Evolutionary conservation across 345 rosid genomes (phyloP), one percentile per base, ranked within the genome.

Genomic region (Balakata baccata): DNA sequence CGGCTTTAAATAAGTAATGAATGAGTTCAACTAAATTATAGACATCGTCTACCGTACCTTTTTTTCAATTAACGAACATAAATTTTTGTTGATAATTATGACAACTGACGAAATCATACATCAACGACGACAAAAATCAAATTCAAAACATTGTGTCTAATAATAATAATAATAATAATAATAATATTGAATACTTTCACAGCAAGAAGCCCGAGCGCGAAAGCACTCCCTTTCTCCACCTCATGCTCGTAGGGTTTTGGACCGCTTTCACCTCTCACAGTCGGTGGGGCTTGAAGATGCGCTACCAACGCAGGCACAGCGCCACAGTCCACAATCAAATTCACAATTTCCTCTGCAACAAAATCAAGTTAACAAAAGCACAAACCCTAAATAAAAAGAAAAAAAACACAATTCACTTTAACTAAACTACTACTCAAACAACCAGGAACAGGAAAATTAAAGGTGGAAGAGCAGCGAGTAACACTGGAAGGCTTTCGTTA

Each of bases 181-280:
- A 37, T 14, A 9, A 22, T 50, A 0, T 72, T 6, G 9, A 13
- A 71, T 82, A 89, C 91, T 74, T 84, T 82, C n/a, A 84, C 70
- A 0, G 91, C 90, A 50, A 92, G 86, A 57, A 86, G 89, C 53
- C 90, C 93, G 38, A 89, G 85, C 1, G 90, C 82, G 38, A 84
- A 53, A 60, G 94, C 87, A 73, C 90, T 78, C 62, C 78, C 84
- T 77, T 83, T 92, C 83, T 87, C 88, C 39, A 89, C 87, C 54
- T 86, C 92, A 52, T 84, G 83, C 63, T 86, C 85, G 5, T 76
- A 78, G 0, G 74, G 75, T 25, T 64, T 78, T 2, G 69, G 47
- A 38, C 39, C 58, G 57, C 50, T 56, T 13, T 69, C 76, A 10
- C 20, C 74, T 38, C 39, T 54, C 39, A 2, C 66, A 11, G 69